Evolutionary conservation across 495 filamentous ascomycete genomes (phyloP), one percentile per base, ranked within the genome.

Genomic region (Daldinia loculata): DNA sequence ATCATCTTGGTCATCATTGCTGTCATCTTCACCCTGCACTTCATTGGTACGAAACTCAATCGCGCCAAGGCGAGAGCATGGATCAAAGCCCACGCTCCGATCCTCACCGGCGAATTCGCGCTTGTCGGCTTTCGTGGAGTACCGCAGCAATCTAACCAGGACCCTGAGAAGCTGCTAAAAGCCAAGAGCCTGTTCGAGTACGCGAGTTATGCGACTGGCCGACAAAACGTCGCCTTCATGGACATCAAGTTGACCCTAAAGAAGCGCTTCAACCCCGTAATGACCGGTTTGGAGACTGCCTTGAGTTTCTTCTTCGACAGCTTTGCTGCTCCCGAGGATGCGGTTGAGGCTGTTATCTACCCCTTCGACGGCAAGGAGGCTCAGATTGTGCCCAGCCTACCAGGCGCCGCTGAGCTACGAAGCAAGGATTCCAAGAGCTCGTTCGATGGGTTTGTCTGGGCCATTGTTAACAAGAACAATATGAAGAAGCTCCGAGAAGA

Each of bases 371-470:
- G 95, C 60, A 91, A 89, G 80, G 95, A 99, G 84, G 85, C 90
- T 61, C 83, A 92, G 48, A 81, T 79, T 3, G 88, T 94, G 34
- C 91, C 91, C 19, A 76, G 75, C 24, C 78, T 88, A 11, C 87
- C 87, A 6, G 88, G 83, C 43, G 80, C 82, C 11, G 82, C 84
- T 50, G 89, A 89, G 70, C 71, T 85, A 38, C 78, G 82, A 63
- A 79, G 75, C 69, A 86, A 83, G 71, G 87, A 89, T 43, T 84
- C 83, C 69, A 95, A 93, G 84, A 94, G 91, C 69, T 79, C 82
- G 17, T 97, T 90, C 74, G 96, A 98, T 79, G 90, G 88, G 38
- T 99, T 98, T 71, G 94, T 99, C 67, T 98, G 89, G 87, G 96
- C 94, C 32, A 79, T 99, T 71, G 94, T 98, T 41, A 93, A 98